Evolutionary conservation across 1,284 basidiomycete genomes (phyloP).

Genomic region (Crucibulum cyathiforme): DNA sequence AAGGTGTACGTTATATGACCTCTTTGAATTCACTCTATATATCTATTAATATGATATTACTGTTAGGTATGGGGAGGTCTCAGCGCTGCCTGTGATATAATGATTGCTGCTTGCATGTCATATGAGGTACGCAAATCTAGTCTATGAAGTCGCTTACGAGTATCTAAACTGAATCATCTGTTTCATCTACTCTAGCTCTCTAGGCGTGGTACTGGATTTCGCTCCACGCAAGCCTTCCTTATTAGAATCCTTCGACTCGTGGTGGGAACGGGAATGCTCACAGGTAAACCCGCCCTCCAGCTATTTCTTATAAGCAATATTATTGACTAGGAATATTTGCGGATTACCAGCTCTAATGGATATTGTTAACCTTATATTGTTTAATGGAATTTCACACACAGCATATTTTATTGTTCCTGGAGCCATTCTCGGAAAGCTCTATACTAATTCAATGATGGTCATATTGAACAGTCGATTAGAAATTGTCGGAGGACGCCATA

Average conservation of each 20-base stretch:
- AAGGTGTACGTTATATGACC: background rate
- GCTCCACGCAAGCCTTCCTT: background rate
- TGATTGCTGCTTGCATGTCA: constrained; percentile 17
- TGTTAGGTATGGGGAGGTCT: constrained; percentile 11
- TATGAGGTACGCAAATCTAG: constrained; percentile 8
- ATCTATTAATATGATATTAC: background rate
- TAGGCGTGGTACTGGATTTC: background rate
- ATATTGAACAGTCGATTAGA: background rate
- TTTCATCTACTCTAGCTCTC: background rate
- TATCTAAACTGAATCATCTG: no score
- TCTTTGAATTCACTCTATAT: background rate
- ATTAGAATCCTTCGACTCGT: constrained; percentile 3
- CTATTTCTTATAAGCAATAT: background rate
- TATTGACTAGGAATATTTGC: no score
- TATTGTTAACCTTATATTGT: background rate
- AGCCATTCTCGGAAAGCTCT: background rate
- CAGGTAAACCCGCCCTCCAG: constrained; percentile 5
- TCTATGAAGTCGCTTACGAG: no score
- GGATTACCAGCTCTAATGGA: background rate
- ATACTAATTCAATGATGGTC: constrained; percentile 2
- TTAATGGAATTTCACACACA: background rate
- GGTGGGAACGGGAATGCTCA: constrained; percentile 14
- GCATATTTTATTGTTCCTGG: background rate
- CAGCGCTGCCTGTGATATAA: constrained; percentile 11
- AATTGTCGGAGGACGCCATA: background rate